phyloP scores from a whole-genome alignment of 805 yeast genomes.

The Yarrowia sp. region DNA sequence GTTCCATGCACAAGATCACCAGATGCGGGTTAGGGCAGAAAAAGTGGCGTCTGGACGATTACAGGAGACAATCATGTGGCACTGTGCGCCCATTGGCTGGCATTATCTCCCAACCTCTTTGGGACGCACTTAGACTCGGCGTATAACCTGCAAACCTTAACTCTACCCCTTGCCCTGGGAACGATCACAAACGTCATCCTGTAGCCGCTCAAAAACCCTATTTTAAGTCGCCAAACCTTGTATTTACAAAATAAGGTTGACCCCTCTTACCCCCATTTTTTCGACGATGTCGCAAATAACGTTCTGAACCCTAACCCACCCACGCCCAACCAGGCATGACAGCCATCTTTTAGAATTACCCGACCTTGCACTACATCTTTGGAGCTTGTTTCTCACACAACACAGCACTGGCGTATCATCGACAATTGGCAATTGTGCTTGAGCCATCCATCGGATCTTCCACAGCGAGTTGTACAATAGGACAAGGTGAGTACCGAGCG shows the following conservation, averaged over 20 bases:
- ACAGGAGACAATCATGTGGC: slow-evolving; percentile 9
- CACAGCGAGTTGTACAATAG: slow-evolving; percentile 13
- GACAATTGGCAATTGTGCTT: slow-evolving; percentile 19
- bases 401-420: slow-evolving; percentile 23
- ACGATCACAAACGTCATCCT: background rate
- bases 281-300: background rate
- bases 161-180: slow-evolving; percentile 4
- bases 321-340: background rate
- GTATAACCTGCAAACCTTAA: slow-evolving; percentile 3
- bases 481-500: background rate
- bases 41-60: background rate
- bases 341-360: slow-evolving; percentile 24
- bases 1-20: no score
- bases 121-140: slow-evolving; percentile 27
- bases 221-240: background rate
- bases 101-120: background rate
- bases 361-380: slow-evolving; percentile 21
- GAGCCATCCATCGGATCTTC: no score
- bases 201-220: background rate
- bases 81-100: background rate
- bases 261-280: slow-evolving; percentile 10
- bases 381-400: slow-evolving; percentile 6
- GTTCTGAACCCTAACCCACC: slow-evolving; percentile 6
- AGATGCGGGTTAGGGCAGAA: background rate
- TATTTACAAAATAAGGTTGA: background rate